Conservation (phyloP, 352 stramenopile species). For the Phytophthora syringae region DNA sequence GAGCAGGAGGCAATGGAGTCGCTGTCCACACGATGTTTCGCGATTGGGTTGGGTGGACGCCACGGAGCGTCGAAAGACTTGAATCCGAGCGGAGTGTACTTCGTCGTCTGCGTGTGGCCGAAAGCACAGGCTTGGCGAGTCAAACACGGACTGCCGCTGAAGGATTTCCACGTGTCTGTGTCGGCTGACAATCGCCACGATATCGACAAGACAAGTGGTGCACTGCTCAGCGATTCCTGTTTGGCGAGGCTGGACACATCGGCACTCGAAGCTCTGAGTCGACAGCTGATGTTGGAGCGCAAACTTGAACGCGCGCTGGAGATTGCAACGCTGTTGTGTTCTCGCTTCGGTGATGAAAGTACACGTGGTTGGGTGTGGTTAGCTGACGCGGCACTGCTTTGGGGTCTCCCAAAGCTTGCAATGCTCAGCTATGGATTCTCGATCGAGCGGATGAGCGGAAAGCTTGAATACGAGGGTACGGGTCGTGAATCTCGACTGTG, state of each 20-base stretch:
- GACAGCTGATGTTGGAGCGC: slow-evolving; percentile 40
- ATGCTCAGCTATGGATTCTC: slow-evolving; percentile 46
- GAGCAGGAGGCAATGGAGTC: slow-evolving; percentile 40
- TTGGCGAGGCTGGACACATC: slow-evolving; percentile 30
- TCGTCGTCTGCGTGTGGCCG: slow-evolving; percentile 69
- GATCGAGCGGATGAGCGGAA: slow-evolving; percentile 5
- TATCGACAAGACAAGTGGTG: slow-evolving; percentile 54
- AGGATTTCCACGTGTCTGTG: slow-evolving; percentile 65
- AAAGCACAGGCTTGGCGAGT: slow-evolving; percentile 52
- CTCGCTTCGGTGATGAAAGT: slow-evolving; percentile 4
- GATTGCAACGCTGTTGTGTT: slow-evolving; percentile 40
- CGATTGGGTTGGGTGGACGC: slow-evolving; percentile 46
- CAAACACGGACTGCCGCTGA: slow-evolving; percentile 44
- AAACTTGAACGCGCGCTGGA: slow-evolving; percentile 28
- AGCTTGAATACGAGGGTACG: background rate
- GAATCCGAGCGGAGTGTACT: slow-evolving; percentile 39
- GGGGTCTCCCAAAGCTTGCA: slow-evolving; percentile 35
- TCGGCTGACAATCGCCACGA: slow-evolving; percentile 51
- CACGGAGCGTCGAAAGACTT: slow-evolving; percentile 12
- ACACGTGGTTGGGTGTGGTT: slow-evolving; percentile 43
- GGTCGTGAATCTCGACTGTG: slow-evolving; percentile 8
- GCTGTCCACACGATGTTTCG: slow-evolving; percentile 42
- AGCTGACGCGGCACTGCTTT: slow-evolving; percentile 35
- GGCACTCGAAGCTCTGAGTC: slow-evolving; percentile 37
- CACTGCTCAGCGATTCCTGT: slow-evolving; percentile 28